phyloP scores from a whole-genome alignment of 2,329 filamentous ascomycete species.

The Xylaria sp. region DNA sequence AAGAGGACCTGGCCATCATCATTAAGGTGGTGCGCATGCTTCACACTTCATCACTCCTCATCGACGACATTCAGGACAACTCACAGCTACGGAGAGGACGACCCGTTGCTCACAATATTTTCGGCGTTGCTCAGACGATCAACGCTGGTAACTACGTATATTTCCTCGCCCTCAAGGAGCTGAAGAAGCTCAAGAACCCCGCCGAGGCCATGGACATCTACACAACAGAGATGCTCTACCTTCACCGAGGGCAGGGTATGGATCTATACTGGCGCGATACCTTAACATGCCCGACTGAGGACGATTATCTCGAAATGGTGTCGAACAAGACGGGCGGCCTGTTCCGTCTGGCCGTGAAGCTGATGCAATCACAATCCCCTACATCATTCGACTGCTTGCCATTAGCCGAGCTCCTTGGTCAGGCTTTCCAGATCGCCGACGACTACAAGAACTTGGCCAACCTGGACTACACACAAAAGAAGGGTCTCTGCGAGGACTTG shows the following conservation, averaged over 20 bases:
- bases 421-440: constrained; percentile 90
- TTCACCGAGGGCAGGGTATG: constrained; percentile 92
- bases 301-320: constrained; percentile 93
- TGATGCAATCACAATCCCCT: constrained; percentile 81
- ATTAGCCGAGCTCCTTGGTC: constrained; percentile 84
- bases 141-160: constrained; percentile 93
- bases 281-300: constrained; percentile 83
- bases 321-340: constrained; percentile 89
- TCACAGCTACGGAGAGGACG: constrained; percentile 80
- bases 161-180: constrained; percentile 80
- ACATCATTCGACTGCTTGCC: constrained; percentile 74
- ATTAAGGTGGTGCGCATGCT: constrained; percentile 85
- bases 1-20: constrained; percentile 75
- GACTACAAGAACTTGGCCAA: constrained; percentile 90
- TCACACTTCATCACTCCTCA: constrained; percentile 82
- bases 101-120: constrained; percentile 86
- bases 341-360: constrained; percentile 83
- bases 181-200: constrained; percentile 75
- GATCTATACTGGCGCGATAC: constrained; percentile 91
- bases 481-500: constrained; percentile 93
- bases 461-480: constrained; percentile 83
- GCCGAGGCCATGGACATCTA: constrained; percentile 73
- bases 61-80: constrained; percentile 89
- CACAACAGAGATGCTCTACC: constrained; percentile 83
- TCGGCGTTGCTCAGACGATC: constrained; percentile 87